Base-by-base conservation (phyloP, 148 eudicot species). In the Selenicereus undatus region DNA sequence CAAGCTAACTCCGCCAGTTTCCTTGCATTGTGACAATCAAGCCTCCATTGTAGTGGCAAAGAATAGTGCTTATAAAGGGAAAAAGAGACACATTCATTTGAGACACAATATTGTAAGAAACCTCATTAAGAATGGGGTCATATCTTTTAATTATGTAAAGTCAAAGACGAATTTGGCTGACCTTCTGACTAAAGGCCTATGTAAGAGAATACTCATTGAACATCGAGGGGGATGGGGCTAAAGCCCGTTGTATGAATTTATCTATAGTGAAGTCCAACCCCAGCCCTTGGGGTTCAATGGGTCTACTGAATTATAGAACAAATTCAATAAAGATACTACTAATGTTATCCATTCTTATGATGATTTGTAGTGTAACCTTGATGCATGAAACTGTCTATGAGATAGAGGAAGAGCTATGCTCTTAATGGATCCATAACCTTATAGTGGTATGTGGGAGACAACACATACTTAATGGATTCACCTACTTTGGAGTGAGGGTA, bases 11-110 rank as follows among this genome's bases (percentile, higher is more conserved):
- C 50, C 8, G 0, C 11, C 70, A 29, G 66, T 42, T 42, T 79
- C 69, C 2, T 26, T 79, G 0, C 32, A 71, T 24, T 79, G 70
- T 79, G 82, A 79, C 18, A 50, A 27, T 30, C 36, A 80, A 36
- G 43, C 76, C 10, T n/a, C 51, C 8, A 80, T 72, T 8, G 8
- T 4, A 13, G 54, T 51, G 13, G 76, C 82, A 8, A 71, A 76
- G 8, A 82, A 43, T 27, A 80, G 10, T 10, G 10, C 22, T 1
- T 70, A 69, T 39, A 48, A 69, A 54, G 56, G 80, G 7, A 70
- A 82, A 18, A 75, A 5, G 12, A 45, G 73, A 32, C 73, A 76
- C 26, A 68, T 81, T 24, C 32, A 21, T 3, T 17, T 81, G 6
- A 81, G 78, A 24, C 74, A 74, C 74, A n/a, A 22, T 11, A 12